Conservation (phyloP, 495 filamentous ascomycete species). For the Pyronema domesticum region DNA sequence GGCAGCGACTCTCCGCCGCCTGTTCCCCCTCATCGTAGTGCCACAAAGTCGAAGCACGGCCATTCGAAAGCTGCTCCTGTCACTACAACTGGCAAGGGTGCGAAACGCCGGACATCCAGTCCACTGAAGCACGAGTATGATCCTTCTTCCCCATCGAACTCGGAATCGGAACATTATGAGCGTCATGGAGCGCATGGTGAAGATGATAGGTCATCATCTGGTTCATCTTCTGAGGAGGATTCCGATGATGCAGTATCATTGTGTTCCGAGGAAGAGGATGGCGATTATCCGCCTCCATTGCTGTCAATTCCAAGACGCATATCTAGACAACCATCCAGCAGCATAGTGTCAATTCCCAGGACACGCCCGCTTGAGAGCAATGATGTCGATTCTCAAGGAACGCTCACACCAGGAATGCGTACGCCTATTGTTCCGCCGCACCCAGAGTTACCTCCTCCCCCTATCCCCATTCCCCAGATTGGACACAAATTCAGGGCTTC, state of each 20-base stretch:
- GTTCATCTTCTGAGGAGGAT: constrained; percentile 41
- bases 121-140: constrained; percentile 96
- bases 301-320: constrained; percentile 24
- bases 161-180: constrained; percentile 28
- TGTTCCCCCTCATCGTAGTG: constrained; percentile 35
- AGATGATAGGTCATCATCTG: constrained; percentile 28
- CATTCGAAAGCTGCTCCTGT: constrained; percentile 32
- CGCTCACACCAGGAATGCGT: constrained; percentile 2
- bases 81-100: constrained; percentile 25
- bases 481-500: constrained; percentile 51
- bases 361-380: constrained; percentile 8
- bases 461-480: constrained; percentile 5
- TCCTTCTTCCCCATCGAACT: constrained; percentile 58
- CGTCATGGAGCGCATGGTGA: constrained; percentile 24
- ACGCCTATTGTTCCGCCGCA: constrained; percentile 7
- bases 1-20: constrained; percentile 32
- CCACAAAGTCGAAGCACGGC: constrained; percentile 28
- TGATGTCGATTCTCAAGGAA: not conserved
- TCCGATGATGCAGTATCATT: constrained; percentile 29
- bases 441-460: constrained; percentile 1
- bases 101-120: constrained; percentile 57
- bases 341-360: constrained; percentile 11
- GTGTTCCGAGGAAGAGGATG: constrained; percentile 25
- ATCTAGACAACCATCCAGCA: constrained; percentile 17
- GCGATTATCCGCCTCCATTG: constrained; percentile 28